Evolutionary conservation across 768 basidiomycete genomes (phyloP).

Genomic region (Russula lepida): DNA sequence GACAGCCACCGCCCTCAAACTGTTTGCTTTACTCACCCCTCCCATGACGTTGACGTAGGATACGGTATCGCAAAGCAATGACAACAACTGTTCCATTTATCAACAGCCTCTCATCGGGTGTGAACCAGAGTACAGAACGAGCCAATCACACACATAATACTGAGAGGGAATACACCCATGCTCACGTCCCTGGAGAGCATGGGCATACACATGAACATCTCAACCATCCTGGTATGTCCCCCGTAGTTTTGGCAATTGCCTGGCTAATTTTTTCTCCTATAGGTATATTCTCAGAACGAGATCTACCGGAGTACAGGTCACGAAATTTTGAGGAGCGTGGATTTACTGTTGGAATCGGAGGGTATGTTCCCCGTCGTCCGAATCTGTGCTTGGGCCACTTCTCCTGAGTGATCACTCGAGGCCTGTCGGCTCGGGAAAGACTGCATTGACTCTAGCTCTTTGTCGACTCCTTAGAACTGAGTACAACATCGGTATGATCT

Average conservation of each 20-base stretch:
- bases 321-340: conserved; percentile 89
- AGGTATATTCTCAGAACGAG: conserved; percentile 91
- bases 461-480: conserved; percentile 72
- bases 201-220: conserved; percentile 94
- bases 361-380: conserved; percentile 43
- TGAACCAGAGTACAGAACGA: conserved; percentile 26
- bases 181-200: conserved; percentile 60
- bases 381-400: not conserved
- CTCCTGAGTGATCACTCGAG: conserved; percentile 33
- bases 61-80: not conserved
- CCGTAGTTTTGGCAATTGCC: not conserved
- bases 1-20: no score
- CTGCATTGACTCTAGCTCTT: conserved; percentile 84
- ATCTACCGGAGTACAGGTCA: conserved; percentile 77
- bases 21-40: no score
- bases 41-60: no score
- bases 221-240: conserved; percentile 67
- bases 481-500: conserved; percentile 78
- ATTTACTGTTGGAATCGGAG: conserved; percentile 97
- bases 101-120: conserved; percentile 45
- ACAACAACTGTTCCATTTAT: conserved; percentile 67
- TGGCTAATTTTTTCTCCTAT: not conserved
- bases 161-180: conserved; percentile 38
- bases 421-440: conserved; percentile 98
- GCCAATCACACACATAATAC: conserved; percentile 47